These are phyloP conservation scores for Saccharomyces hybrid DNA, from an alignment of 1,139 yeast species.

Conservation along the genomic window DNA sequence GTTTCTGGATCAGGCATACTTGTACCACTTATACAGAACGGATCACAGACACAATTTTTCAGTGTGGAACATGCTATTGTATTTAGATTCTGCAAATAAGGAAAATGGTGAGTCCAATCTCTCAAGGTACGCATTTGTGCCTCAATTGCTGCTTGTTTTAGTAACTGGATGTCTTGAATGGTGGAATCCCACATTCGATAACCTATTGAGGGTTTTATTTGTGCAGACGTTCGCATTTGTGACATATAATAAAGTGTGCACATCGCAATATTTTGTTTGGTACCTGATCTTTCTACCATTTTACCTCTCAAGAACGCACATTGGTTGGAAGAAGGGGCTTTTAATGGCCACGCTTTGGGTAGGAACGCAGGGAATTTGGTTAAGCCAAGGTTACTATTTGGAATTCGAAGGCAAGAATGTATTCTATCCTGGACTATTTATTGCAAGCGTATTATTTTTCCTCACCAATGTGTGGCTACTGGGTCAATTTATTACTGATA, in stretches of 20 bases:
- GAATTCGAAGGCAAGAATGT: conserved; percentile 72
- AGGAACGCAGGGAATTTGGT: conserved; percentile 67
- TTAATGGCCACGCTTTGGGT: conserved; percentile 52
- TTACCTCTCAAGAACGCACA: conserved; percentile 39
- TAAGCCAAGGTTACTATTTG: conserved; percentile 64
- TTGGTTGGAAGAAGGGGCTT: conserved; percentile 32
- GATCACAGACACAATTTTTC: conserved; percentile 96
- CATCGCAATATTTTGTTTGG: conserved; percentile 93
- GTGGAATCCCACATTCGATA: conserved; percentile 13
- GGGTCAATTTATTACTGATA: conserved; percentile 41
- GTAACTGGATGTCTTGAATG: conserved; percentile 12
- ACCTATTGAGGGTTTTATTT: conserved; percentile 51
- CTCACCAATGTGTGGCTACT: conserved; percentile 57
- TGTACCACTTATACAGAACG: conserved; percentile 72
- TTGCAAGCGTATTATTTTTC: conserved; percentile 59
- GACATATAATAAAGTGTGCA: conserved; percentile 85
- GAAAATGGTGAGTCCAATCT: conserved; percentile 16
- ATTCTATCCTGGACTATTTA: conserved; percentile 55
- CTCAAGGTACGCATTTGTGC: conserved; percentile 61
- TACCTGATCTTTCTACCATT: conserved; percentile 77
- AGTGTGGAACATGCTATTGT: conserved; percentile 69
- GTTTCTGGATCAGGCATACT: conserved; percentile 68
- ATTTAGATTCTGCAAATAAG: conserved; percentile 46
- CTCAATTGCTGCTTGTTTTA: conserved; percentile 53
- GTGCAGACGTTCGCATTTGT: conserved; percentile 90